These are phyloP conservation scores for Scutellaria barbata DNA, from an alignment of 257 asterid genomes.

Conservation along the genomic window DNA sequence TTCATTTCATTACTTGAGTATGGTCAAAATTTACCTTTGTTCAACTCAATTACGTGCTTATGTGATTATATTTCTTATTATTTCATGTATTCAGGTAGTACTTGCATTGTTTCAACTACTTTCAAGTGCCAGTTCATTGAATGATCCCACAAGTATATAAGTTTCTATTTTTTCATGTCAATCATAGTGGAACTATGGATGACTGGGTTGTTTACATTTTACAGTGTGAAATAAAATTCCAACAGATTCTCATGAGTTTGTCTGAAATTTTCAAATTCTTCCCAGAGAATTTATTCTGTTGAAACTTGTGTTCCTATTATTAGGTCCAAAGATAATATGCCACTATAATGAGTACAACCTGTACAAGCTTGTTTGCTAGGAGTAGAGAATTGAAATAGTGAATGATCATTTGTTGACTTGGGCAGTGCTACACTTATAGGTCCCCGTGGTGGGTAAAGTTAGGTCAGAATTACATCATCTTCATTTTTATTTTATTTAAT, in stretches of 20 bases:
- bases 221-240: neutral
- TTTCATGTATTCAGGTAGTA: slow-evolving; percentile 12
- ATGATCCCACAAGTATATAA: neutral
- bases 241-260: neutral
- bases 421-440: no score
- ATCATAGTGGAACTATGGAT: no score
- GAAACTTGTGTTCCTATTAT: slow-evolving; percentile 8
- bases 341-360: neutral
- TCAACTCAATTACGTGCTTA: slow-evolving; percentile 10
- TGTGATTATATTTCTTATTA: slow-evolving; percentile 14
- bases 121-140: slow-evolving; percentile 7
- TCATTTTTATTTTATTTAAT: neutral
- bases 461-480: neutral
- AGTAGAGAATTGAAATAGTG: neutral
- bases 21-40: slow-evolving; percentile 18
- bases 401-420: no score
- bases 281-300: neutral
- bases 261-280: neutral
- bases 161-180: neutral
- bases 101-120: slow-evolving; percentile 9
- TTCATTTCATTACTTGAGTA: slow-evolving; percentile 26
- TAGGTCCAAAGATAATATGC: neutral
- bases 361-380: neutral
- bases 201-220: slow-evolving; percentile 14
- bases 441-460: neutral